Conservation (phyloP, 441 rosid genomes). For the Arabidopsis lyrata region DNA sequence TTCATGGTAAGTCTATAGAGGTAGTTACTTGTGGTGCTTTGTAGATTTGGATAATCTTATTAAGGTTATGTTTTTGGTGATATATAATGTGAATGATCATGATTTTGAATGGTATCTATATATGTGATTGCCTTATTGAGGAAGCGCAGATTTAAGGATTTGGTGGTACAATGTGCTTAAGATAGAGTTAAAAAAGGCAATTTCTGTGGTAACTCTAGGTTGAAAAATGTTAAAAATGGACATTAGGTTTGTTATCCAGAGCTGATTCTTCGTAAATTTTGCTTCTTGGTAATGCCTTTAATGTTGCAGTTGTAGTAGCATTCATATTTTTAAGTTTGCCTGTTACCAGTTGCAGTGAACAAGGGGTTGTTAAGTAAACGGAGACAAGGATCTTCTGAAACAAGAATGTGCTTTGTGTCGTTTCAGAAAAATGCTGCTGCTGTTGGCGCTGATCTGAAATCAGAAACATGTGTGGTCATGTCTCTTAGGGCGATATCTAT, state of each 20-base stretch:
- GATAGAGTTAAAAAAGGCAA: no score
- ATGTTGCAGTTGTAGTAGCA: not conserved
- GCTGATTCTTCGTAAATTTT: not conserved
- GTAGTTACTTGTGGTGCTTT: not conserved
- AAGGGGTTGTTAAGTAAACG: conserved; percentile 42
- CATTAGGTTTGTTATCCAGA: not conserved
- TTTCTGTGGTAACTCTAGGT: not conserved
- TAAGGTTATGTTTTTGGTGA: conserved; percentile 21
- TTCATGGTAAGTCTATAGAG: conserved; percentile 27
- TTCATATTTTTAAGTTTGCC: not conserved
- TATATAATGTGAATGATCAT: conserved; percentile 19
- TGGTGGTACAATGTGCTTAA: not conserved
- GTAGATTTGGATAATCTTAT: not conserved
- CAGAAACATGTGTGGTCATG: conserved; percentile 37
- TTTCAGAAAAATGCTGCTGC: conserved; percentile 50
- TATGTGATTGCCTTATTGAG: not conserved
- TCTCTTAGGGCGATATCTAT: conserved; percentile 60
- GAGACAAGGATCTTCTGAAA: conserved; percentile 56
- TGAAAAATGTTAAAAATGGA: not conserved
- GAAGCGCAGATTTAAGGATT: not conserved
- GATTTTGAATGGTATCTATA: conserved; percentile 5
- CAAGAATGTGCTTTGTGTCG: conserved; percentile 53
- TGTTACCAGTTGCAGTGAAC: conserved; percentile 16
- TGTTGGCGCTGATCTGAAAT: conserved; percentile 42
- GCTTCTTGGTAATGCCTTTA: not conserved